A percentile compares a stretch with the other conserved stretches of the same genome.
Conservation (phyloP, 352 stramenopile species). For the Phytophthora pisi region DNA sequence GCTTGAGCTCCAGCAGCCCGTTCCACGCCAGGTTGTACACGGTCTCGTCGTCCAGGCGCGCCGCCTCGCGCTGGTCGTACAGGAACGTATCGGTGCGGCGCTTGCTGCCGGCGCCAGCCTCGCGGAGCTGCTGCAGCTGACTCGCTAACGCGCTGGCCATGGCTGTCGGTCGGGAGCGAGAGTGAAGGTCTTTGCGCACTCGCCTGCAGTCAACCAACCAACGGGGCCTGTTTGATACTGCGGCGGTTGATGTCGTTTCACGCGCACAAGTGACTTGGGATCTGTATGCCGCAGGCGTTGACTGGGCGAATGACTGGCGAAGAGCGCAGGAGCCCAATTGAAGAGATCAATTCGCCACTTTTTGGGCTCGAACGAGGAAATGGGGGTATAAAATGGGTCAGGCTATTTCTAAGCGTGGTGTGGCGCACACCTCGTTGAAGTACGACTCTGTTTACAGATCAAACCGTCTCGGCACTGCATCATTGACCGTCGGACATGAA, state of each 20-base stretch:
- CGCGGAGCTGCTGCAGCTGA: constrained; percentile 84
- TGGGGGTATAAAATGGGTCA: background rate
- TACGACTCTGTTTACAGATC: constrained; percentile 10
- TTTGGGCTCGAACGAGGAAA: background rate
- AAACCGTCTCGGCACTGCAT: background rate
- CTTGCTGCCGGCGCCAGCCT: constrained; percentile 79
- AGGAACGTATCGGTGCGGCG: constrained; percentile 85
- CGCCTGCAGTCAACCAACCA: background rate
- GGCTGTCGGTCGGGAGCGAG: no score
- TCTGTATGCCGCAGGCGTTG: constrained; percentile 44
- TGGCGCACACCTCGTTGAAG: constrained; percentile 17
- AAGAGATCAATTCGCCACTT: background rate
- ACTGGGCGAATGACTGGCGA: constrained; percentile 28
- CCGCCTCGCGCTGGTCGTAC: constrained; percentile 82
- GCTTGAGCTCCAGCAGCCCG: constrained; percentile 78
- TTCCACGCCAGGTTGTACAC: constrained; percentile 89
- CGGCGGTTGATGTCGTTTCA: constrained; percentile 18
- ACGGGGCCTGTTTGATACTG: constrained; percentile 28
- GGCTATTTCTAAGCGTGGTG: background rate
- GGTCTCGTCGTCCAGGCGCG: constrained; percentile 83
- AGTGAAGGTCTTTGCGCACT: no score
- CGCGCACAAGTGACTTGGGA: constrained; percentile 18
- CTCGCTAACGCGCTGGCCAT: constrained; percentile 75
- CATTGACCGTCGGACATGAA: constrained; percentile 1
- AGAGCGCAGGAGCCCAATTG: constrained; percentile 5